Conservation (phyloP, 352 stramenopile genomes). For the Pythium chondricola region DNA sequence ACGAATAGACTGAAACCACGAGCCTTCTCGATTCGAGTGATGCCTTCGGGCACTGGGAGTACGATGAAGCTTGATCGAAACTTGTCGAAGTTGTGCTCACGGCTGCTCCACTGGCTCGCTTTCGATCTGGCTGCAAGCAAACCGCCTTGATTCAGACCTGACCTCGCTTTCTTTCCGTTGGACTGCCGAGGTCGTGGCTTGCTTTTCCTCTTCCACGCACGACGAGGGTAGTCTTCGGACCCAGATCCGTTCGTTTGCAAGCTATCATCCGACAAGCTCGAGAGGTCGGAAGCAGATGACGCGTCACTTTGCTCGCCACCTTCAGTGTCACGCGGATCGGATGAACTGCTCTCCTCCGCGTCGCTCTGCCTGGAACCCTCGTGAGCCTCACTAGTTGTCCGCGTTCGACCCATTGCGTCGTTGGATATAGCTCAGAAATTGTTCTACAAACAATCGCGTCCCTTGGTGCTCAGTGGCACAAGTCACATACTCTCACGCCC, state of each 20-base stretch:
- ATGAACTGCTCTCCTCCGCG: background rate
- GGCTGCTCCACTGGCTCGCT: constrained; percentile 37
- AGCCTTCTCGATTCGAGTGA: constrained; percentile 45
- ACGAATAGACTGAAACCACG: constrained; percentile 60
- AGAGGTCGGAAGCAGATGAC: background rate
- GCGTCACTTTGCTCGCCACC: too few relatives aligned
- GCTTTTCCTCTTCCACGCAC: too few relatives aligned
- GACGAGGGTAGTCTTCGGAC: too few relatives aligned
- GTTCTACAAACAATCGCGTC: background rate
- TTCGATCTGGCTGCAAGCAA: background rate
- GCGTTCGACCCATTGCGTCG: background rate
- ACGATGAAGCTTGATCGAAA: constrained; percentile 59
- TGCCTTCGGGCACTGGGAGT: constrained; percentile 52
- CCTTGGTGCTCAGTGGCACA: background rate
- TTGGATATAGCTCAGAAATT: background rate
- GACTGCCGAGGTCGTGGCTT: too few relatives aligned
- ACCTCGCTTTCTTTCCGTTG: too few relatives aligned
- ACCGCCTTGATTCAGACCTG: too few relatives aligned
- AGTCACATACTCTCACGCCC: background rate
- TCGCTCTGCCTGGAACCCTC: background rate
- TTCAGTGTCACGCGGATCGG: background rate
- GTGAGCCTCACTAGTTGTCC: background rate
- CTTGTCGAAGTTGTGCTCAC: constrained; percentile 74
- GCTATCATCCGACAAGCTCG: too few relatives aligned
- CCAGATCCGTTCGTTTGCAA: too few relatives aligned